Evolutionary conservation across 768 basidiomycete genomes (phyloP).

Genomic region (Pholiota conissans): DNA sequence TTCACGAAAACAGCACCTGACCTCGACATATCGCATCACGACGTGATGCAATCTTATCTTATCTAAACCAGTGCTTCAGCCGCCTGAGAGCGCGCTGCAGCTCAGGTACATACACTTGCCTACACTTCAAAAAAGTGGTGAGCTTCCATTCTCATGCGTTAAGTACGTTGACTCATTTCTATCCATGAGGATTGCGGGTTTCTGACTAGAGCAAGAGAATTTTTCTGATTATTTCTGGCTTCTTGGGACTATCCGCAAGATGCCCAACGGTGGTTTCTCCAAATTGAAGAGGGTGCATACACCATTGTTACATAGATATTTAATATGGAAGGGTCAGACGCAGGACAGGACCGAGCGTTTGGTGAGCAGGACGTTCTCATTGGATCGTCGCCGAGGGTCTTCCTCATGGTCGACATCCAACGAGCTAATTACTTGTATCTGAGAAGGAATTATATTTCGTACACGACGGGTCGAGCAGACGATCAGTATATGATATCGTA

Average conservation of each 20-base stretch:
- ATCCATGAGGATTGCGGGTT: background rate
- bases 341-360: too few relatives aligned
- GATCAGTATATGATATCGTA: too few relatives aligned
- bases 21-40: background rate
- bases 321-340: too few relatives aligned
- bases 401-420: too few relatives aligned
- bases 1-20: background rate
- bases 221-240: background rate
- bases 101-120: too few relatives aligned
- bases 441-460: background rate
- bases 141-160: background rate
- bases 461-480: background rate
- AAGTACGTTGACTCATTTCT: background rate
- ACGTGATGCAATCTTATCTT: constrained; percentile 21
- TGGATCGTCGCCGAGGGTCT: too few relatives aligned
- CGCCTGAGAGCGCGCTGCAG: too few relatives aligned
- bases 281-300: too few relatives aligned
- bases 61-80: constrained; percentile 3
- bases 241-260: background rate
- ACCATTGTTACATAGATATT: too few relatives aligned
- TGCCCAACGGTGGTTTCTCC: background rate
- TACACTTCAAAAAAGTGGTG: too few relatives aligned
- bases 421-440: background rate
- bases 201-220: background rate
- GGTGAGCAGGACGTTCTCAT: too few relatives aligned